These are phyloP conservation scores for Fusarium sp. DNA, from an alignment of 2,329 filamentous ascomycete species.

Conservation along the genomic window DNA sequence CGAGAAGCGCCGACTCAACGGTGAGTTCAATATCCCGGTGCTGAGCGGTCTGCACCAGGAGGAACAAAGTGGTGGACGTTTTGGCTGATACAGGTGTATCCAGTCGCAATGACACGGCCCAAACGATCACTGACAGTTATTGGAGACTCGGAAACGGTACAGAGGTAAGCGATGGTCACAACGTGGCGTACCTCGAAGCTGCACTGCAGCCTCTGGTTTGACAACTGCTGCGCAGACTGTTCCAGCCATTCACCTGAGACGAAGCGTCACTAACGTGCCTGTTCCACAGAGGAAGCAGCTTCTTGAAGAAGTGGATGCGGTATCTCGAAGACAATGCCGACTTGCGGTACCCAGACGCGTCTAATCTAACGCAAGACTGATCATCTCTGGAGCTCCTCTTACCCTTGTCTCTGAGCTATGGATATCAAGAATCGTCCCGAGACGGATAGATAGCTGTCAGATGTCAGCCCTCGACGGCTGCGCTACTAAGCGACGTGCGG, in stretches of 20 bases:
- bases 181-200: slow-evolving; percentile 15
- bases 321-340: slow-evolving; percentile 91
- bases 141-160: slow-evolving; percentile 93
- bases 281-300: slow-evolving; percentile 76
- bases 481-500: slow-evolving; percentile 12
- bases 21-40: slow-evolving; percentile 61
- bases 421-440: background rate
- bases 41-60: slow-evolving; percentile 5
- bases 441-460: background rate
- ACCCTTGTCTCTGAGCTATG: background rate
- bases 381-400: background rate
- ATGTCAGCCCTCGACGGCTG: slow-evolving; percentile 10
- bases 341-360: slow-evolving; percentile 83
- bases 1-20: slow-evolving; percentile 92
- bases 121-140: slow-evolving; percentile 90
- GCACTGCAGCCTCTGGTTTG: slow-evolving; percentile 23
- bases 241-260: slow-evolving; percentile 40
- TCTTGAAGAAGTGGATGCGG: slow-evolving; percentile 90
- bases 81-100: slow-evolving; percentile 54
- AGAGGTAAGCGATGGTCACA: slow-evolving; percentile 70
- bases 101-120: slow-evolving; percentile 98
- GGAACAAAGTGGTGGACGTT: slow-evolving; percentile 10
- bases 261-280: slow-evolving; percentile 29
- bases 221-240: slow-evolving; percentile 33
- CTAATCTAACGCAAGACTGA: slow-evolving; percentile 49